A percentile compares a stretch with the other conserved stretches of the same genome.
Conservation (phyloP, 371 early-diverging fungal genomes). For the Actinomortierella ambigua region DNA sequence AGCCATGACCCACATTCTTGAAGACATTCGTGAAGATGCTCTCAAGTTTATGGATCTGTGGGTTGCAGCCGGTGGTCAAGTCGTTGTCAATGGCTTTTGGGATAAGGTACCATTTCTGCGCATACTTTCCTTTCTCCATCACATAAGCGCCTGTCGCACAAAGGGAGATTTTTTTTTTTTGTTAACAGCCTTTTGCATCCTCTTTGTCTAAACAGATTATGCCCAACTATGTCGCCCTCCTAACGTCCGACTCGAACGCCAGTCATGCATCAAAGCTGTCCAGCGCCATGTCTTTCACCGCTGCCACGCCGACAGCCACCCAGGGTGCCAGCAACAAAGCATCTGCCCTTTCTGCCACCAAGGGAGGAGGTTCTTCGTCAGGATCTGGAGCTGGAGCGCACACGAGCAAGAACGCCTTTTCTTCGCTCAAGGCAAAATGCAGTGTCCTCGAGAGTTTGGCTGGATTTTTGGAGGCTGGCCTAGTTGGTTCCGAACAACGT, state of each 20-base stretch:
- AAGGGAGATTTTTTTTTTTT: not conserved
- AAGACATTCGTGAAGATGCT: conserved; percentile 84
- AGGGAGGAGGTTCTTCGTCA: conserved; percentile 2
- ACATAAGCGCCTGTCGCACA: not conserved
- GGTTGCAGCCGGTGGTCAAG: conserved; percentile 67
- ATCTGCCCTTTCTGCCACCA: not conserved
- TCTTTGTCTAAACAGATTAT: conserved; percentile 43
- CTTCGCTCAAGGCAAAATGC: conserved; percentile 34
- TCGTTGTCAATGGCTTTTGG: conserved; percentile 65
- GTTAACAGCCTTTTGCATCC: not conserved
- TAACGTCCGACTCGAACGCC: conserved; percentile 47
- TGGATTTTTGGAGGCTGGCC: conserved; percentile 38
- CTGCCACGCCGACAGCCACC: conserved; percentile 11
- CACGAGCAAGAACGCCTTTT: conserved; percentile 40
- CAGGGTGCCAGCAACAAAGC: not conserved
- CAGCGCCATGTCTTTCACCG: conserved; percentile 36
- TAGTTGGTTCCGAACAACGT: conserved; percentile 28
- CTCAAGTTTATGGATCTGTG: conserved; percentile 78
- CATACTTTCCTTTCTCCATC: too few species aligned
- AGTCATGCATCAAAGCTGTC: conserved; percentile 30
- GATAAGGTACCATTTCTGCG: conserved; percentile 54
- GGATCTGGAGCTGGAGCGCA: conserved; percentile 16
- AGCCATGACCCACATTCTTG: conserved; percentile 90
- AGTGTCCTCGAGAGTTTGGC: conserved; percentile 41
- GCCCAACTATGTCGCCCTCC: conserved; percentile 57